Conservation (phyloP, 352 stramenopile species). For the Globisporangium yorkense region DNA sequence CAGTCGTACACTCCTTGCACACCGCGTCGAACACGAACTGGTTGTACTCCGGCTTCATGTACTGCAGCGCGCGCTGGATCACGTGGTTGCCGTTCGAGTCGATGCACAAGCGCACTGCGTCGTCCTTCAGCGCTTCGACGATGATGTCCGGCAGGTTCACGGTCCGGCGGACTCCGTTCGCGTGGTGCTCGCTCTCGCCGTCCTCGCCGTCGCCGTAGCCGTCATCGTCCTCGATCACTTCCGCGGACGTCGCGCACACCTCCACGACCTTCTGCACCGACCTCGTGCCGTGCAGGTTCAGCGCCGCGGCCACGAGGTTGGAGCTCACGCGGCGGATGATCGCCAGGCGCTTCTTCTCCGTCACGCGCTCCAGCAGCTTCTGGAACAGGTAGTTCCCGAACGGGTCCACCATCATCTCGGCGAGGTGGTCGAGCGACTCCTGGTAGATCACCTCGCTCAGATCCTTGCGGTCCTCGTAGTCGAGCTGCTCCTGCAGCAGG, state of each 20-base stretch:
- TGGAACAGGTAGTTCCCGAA: constrained; percentile 99
- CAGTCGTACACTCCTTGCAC: constrained; percentile 91
- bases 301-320: constrained; percentile 93
- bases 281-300: constrained; percentile 97
- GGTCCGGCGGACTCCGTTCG: constrained; percentile 16
- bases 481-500: constrained; percentile 95
- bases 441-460: constrained; percentile 94
- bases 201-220: constrained; percentile 31
- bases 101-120: constrained; percentile 94
- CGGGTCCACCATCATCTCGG: constrained; percentile 98
- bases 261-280: constrained; percentile 99
- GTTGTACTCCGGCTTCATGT: constrained; percentile 91
- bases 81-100: constrained; percentile 98
- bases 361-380: constrained; percentile 96
- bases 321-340: constrained; percentile 91
- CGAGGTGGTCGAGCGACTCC: constrained; percentile 95
- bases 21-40: constrained; percentile 98
- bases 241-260: constrained; percentile 84
- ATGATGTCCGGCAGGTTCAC: constrained; percentile 87
- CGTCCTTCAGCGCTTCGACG: constrained; percentile 90
- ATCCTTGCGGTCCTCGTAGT: constrained; percentile 89
- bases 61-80: constrained; percentile 95
- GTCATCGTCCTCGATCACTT: constrained; percentile 45
- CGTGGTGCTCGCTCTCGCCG: constrained; percentile 13
- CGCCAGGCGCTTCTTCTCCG: constrained; percentile 84